Evolutionary conservation across 2,329 filamentous ascomycete genomes (phyloP).

Genomic region (Pseudocercospora ulei): DNA sequence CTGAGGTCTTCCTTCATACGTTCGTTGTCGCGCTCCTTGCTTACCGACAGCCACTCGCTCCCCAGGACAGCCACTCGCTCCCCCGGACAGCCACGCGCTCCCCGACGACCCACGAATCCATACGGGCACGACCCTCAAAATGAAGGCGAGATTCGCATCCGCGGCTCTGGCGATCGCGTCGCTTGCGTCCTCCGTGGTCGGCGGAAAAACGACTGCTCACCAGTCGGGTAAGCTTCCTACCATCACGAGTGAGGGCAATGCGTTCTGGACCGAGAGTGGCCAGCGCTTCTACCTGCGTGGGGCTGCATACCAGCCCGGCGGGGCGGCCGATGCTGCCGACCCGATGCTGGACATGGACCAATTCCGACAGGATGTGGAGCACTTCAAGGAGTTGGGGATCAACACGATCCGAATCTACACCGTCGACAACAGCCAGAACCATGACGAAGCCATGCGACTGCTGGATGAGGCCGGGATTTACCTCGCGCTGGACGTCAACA

Average conservation of each 20-base stretch:
- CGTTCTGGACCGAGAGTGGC: slow-evolving; percentile 51
- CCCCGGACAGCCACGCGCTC: slow-evolving; percentile 5
- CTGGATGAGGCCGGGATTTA: slow-evolving; percentile 81
- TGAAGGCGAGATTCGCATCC: slow-evolving; percentile 18
- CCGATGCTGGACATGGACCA: slow-evolving; percentile 60
- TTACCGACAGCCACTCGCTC: slow-evolving; percentile 6
- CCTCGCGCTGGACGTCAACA: slow-evolving; percentile 84
- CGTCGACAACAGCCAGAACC: slow-evolving; percentile 73
- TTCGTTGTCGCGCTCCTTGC: slow-evolving; percentile 3
- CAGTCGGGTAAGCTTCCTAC: slow-evolving; percentile 19
- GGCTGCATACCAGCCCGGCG: slow-evolving; percentile 49
- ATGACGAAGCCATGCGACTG: slow-evolving; percentile 73
- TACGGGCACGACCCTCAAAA: slow-evolving; percentile 11
- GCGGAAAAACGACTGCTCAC: slow-evolving; percentile 17
- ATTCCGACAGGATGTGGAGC: slow-evolving; percentile 67
- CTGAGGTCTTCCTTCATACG: not conserved
- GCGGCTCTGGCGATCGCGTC: slow-evolving; percentile 21
- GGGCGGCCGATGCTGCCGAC: slow-evolving; percentile 55
- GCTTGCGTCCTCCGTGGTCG: slow-evolving; percentile 14
- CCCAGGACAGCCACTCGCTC: too few species aligned
- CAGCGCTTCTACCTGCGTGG: slow-evolving; percentile 53
- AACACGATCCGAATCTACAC: slow-evolving; percentile 90
- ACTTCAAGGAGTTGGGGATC: slow-evolving; percentile 74
- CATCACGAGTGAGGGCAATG: slow-evolving; percentile 25
- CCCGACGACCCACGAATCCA: not conserved